Base-by-base conservation (phyloP, 2,329 filamentous ascomycete genomes). In the Epicoccum nigrum region DNA sequence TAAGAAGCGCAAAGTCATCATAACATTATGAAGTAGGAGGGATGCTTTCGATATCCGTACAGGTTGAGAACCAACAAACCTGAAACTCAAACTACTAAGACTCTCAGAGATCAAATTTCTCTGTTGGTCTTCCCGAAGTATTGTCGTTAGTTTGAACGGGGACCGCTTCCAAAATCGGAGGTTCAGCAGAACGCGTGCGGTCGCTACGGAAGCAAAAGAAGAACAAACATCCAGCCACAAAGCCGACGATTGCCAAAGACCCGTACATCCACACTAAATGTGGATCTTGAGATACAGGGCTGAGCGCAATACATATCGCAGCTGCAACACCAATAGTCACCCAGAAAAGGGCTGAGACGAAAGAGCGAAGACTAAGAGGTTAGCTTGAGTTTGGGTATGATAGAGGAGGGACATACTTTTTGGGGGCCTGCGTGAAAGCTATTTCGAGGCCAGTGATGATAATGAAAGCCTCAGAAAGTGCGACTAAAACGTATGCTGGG, bases 171-270 rank as follows among this genome's bases (percentile, higher is more conserved):
- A 25, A 9, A 25, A 25, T 25, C 23, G 9, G 9, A 25, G 23
- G 6, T 4, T 25, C 23, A 25, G 23, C 23, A 7, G 23, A 7
- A 9, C 9, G 9, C 9, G 6, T 25, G 6, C 23, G 23, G 9
- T 25, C 23, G 9, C 9, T 25, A 9, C 23, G 23, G 20, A 57
- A 21, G 76, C 79, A 33, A 84, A 83, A 0, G 83, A 86, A 64
- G 19, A 55, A 57, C 2, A 52, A 16, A 30, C 43, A 54, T 6
- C 54, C 54, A 38, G 46, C 54, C 8, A 56, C 41, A 34, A 56
- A 53, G 23, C 49, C 50, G 7, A 45, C 35, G 13, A 57, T 51
- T 7, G 37, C 43, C 13, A 54, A 19, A 11, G 45, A 38, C 7
- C 42, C 51, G 42, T 67, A 69, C 42, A 64, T 45, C 25, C 53